A percentile compares a stretch with the other conserved stretches of the same genome.
Conservation (phyloP, 768 basidiomycete species). For the Psilocybe tampanensis region DNA sequence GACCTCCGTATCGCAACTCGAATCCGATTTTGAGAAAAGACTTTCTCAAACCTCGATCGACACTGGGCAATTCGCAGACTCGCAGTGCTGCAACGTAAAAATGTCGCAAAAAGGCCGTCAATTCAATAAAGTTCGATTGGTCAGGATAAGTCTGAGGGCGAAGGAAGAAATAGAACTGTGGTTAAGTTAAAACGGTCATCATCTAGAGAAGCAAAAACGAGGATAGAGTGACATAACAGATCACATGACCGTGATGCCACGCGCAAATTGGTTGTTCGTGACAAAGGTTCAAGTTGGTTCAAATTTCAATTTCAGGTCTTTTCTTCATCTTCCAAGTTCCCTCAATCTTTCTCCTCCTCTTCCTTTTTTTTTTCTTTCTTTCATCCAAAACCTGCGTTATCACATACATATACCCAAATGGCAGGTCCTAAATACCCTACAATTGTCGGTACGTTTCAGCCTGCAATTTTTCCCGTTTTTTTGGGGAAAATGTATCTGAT, state of each 20-base stretch:
- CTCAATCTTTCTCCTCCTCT: not conserved
- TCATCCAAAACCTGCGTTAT: not conserved
- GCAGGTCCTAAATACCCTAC: conserved; percentile 39
- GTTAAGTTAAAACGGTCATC: no score
- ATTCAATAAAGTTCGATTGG: no score
- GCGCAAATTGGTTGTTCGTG: not conserved
- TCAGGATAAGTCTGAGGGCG: not conserved
- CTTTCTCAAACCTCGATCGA: no score
- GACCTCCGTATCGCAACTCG: no score
- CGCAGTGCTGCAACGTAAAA: no score
- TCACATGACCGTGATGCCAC: conserved; percentile 1
- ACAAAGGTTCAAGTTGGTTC: not conserved
- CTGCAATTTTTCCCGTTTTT: not conserved
- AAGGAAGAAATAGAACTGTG: not conserved
- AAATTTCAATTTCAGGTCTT: not conserved
- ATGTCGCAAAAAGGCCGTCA: no score
- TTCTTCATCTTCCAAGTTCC: not conserved
- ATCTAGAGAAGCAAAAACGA: no score
- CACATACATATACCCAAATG: conserved; percentile 17
- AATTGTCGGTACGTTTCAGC: conserved; percentile 36
- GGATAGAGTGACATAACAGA: not conserved
- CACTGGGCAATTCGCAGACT: no score
- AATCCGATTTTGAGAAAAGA: no score
- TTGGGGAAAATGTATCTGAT: no score
- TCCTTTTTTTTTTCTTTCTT: not conserved